These are phyloP conservation scores for Tetrapisispora fleetii DNA, from an alignment of 805 yeast genomes.

Conservation along the genomic window DNA sequence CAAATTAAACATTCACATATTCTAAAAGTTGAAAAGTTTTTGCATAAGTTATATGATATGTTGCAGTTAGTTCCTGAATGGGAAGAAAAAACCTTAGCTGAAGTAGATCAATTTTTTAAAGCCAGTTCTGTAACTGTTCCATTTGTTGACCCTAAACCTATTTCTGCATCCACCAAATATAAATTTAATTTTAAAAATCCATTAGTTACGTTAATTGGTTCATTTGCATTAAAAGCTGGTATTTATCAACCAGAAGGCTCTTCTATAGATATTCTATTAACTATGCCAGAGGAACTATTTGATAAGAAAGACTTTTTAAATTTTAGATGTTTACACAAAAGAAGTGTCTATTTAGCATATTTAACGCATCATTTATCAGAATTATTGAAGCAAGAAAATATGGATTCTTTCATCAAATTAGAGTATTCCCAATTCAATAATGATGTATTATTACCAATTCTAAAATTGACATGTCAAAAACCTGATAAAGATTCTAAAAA, in stretches of 20 bases:
- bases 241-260: constrained; percentile 55
- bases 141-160: constrained; percentile 84
- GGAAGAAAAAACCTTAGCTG: constrained; percentile 41
- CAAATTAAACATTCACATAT: constrained; percentile 62
- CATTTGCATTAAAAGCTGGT: constrained; percentile 80
- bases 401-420: constrained; percentile 37
- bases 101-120: constrained; percentile 47
- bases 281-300: constrained; percentile 69
- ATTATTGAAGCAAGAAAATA: constrained; percentile 41
- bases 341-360: constrained; percentile 78
- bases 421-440: constrained; percentile 66
- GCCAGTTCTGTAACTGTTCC: constrained; percentile 57
- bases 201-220: constrained; percentile 65
- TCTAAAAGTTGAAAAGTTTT: constrained; percentile 56
- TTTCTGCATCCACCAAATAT: constrained; percentile 47
- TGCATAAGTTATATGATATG: constrained; percentile 62
- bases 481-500: constrained; percentile 2
- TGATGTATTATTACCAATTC: constrained; percentile 66
- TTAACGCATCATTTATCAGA: constrained; percentile 55
- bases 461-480: constrained; percentile 45
- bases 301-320: constrained; percentile 85
- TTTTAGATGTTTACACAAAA: constrained; percentile 80
- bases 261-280: constrained; percentile 67
- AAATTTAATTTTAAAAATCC: constrained; percentile 64
- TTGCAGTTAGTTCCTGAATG: constrained; percentile 56